Evolutionary conservation across 495 filamentous ascomycete species (phyloP), one percentile per base, ranked within the genome.

Genomic region (Chlorociboria aeruginascens): DNA sequence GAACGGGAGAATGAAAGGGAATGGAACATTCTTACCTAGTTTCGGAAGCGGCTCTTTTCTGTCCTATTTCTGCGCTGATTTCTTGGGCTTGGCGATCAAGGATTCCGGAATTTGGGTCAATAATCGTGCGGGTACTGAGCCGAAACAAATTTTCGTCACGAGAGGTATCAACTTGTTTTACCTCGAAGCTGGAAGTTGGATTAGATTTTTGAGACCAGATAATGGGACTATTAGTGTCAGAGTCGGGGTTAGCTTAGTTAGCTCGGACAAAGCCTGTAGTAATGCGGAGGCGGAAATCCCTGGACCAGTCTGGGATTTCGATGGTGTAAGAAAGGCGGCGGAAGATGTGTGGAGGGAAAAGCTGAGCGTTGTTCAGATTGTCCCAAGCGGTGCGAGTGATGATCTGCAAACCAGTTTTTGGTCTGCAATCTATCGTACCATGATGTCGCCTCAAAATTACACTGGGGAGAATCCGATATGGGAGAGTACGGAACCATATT

Each of bases 381-480:
- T 78, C 17, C 56, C 79, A 0, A 68, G 66, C 0, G 72, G 71
- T 7, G 76, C 74, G 1, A 70, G 72, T 40, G 55, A 70, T 3
- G 67, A 72, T n/a, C 59, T 77, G 8, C 64, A 79, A 49, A 78
- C 59, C 17, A 76, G 72, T 40, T 85, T 86, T 58, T 86, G 78
- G 69, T 82, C 75, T 40, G 82, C 77, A 3, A 67, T 79, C 3
- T 87, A 87, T 56, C 66, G 83, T 13, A 73, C 79, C 6, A 74
- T 85, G 72, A 72, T 86, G 37, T 80, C 74, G 38, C 83, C 82
- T 3, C 83, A 87, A 56, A 82, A 87, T 47, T 86, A 86, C 54
- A 89, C 83, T 0, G 82, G 82, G 0, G 83, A 89, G 56, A 89
- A 87, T 43, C 83, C 83, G 11, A 56, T 81, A 1, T 89, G 83